Conservation (phyloP, 805 yeast genomes). For the Nakazawaea molendinolei region DNA sequence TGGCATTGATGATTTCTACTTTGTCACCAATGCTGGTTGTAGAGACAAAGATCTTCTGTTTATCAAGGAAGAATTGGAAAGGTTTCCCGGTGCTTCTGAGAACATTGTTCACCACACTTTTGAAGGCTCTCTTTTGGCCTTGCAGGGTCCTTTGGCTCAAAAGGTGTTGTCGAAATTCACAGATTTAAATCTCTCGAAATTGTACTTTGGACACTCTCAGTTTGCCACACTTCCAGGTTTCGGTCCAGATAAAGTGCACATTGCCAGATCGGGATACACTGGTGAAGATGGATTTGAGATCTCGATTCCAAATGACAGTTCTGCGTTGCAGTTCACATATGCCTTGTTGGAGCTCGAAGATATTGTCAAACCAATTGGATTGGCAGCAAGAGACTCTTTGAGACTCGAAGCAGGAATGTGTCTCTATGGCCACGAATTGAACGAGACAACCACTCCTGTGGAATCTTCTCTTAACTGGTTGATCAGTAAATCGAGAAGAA, state of each 20-base stretch:
- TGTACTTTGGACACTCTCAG: conserved; percentile 70
- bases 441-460: conserved; percentile 74
- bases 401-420: conserved; percentile 99
- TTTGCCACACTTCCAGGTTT: conserved; percentile 37
- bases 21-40: conserved; percentile 96
- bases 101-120: conserved; percentile 34
- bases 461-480: conserved; percentile 90
- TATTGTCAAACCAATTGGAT: conserved; percentile 77
- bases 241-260: conserved; percentile 47
- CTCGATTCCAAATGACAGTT: conserved; percentile 53
- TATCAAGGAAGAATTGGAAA: conserved; percentile 43
- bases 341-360: conserved; percentile 46
- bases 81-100: conserved; percentile 25
- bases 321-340: conserved; percentile 56
- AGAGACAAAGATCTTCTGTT: conserved; percentile 72
- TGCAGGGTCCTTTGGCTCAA: conserved; percentile 91
- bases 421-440: conserved; percentile 87
- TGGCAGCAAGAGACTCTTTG: conserved; percentile 96
- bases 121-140: conserved; percentile 74
- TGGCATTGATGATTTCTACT: conserved; percentile 62
- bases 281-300: conserved; percentile 98
- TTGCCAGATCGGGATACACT: conserved; percentile 96
- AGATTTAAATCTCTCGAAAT: conserved; percentile 43
- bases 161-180: conserved; percentile 59
- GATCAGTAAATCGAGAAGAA: conserved; percentile 73